phyloP scores from a whole-genome alignment of 108 stramenopile genomes.

The Aurantiochytrium sp. region DNA sequence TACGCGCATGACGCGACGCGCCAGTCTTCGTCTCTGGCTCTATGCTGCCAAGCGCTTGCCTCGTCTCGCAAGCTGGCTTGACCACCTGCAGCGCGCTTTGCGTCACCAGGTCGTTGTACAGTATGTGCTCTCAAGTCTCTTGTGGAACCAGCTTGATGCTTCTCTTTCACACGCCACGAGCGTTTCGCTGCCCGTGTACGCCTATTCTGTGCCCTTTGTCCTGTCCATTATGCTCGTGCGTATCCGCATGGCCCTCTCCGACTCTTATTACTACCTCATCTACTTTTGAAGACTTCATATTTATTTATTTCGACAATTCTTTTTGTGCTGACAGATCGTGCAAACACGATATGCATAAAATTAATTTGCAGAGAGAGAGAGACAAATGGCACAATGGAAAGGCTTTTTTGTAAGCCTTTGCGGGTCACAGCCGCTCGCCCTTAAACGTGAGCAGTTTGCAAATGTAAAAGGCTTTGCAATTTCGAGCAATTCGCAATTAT shows the following conservation, averaged over 20 bases:
- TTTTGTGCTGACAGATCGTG: neutral
- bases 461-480: no score
- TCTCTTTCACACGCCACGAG: neutral
- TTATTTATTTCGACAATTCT: neutral
- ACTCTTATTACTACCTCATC: slow-evolving; percentile 1
- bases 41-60: neutral
- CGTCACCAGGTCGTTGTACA: neutral
- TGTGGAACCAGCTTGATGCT: neutral
- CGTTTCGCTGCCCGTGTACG: slow-evolving; percentile 6
- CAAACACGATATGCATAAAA: neutral
- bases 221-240: slow-evolving; percentile 4
- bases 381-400: neutral
- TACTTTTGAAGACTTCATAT: neutral
- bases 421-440: neutral
- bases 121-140: neutral
- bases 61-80: neutral
- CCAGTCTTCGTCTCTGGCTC: neutral
- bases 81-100: neutral
- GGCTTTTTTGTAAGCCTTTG: neutral
- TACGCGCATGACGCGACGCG: neutral
- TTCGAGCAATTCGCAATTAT: no score
- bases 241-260: neutral
- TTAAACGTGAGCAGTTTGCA: no score
- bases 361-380: neutral
- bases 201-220: slow-evolving; percentile 4